These are phyloP conservation scores for Neurospora sp. DNA, from an alignment of 2,329 filamentous ascomycete genomes.

Conservation along the genomic window DNA sequence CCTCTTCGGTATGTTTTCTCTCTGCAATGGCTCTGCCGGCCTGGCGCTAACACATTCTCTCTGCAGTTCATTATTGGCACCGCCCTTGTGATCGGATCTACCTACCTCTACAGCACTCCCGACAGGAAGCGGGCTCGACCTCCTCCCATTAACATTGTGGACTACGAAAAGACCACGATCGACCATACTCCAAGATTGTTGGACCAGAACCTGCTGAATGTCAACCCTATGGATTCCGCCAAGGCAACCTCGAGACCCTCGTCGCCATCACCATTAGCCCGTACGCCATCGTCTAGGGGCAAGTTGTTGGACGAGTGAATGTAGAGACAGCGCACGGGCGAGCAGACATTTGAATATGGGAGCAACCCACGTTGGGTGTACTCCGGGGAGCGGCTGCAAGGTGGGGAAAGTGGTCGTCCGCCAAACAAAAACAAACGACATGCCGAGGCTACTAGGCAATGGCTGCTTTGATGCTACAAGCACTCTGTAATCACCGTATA, in stretches of 20 bases:
- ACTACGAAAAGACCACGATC: conserved; percentile 65
- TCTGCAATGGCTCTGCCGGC: background rate
- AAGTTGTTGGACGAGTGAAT: conserved; percentile 28
- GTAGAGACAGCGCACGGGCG: background rate
- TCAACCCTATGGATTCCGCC: conserved; percentile 31
- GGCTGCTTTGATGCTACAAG: background rate
- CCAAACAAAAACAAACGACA: background rate
- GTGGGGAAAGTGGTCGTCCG: background rate
- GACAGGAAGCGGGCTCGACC: conserved; percentile 52
- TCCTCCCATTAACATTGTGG: conserved; percentile 57
- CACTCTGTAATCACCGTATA: background rate
- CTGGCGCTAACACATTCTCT: conserved; percentile 2
- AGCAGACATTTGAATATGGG: background rate
- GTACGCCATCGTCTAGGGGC: conserved; percentile 26
- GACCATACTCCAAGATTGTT: conserved; percentile 34
- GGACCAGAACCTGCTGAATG: conserved; percentile 24
- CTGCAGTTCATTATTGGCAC: conserved; percentile 73
- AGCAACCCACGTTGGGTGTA: background rate
- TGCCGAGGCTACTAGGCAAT: background rate
- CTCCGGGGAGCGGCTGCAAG: background rate
- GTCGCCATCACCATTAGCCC: conserved; percentile 36
- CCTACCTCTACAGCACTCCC: conserved; percentile 71
- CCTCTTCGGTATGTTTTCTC: conserved; percentile 52
- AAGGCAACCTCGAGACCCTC: conserved; percentile 36
- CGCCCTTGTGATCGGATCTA: conserved; percentile 65